A percentile compares a stretch with the other conserved stretches of the same genome.
Evolutionary conservation across 2,329 filamentous ascomycete species (phyloP).

Genomic region (Fusarium abutilonis): DNA sequence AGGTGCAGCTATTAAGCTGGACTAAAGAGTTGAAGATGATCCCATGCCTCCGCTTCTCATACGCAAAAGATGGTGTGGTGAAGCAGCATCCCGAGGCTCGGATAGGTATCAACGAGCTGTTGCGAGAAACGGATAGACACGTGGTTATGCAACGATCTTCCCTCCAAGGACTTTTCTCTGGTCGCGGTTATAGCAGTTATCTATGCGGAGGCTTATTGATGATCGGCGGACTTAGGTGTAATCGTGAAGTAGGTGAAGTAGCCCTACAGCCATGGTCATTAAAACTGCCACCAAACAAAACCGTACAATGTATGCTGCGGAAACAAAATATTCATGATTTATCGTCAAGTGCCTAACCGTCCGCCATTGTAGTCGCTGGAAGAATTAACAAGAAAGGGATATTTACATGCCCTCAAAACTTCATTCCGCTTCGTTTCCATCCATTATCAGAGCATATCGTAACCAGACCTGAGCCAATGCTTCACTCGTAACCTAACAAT

Average conservation of each 20-base stretch:
- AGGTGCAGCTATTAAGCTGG: conserved; percentile 3
- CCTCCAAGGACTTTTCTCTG: neutral
- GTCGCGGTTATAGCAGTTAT: neutral
- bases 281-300: neutral
- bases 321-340: conserved; percentile 31
- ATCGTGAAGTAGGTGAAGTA: neutral
- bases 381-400: conserved; percentile 23
- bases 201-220: no score
- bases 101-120: neutral
- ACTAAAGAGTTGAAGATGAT: conserved; percentile 1
- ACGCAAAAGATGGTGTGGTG: conserved; percentile 27
- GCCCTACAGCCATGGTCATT: neutral
- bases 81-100: conserved; percentile 32
- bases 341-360: conserved; percentile 9
- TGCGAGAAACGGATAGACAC: conserved; percentile 15
- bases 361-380: neutral
- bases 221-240: no score
- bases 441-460: conserved; percentile 9
- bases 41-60: conserved; percentile 5
- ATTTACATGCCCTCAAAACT: conserved; percentile 19
- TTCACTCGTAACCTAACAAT: conserved; percentile 13
- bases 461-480: conserved; percentile 9
- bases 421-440: neutral
- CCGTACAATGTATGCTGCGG: neutral
- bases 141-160: conserved; percentile 6